These are phyloP conservation scores for Termitomyces sp. DNA, from an alignment of 768 basidiomycete species.

Conservation along the genomic window DNA sequence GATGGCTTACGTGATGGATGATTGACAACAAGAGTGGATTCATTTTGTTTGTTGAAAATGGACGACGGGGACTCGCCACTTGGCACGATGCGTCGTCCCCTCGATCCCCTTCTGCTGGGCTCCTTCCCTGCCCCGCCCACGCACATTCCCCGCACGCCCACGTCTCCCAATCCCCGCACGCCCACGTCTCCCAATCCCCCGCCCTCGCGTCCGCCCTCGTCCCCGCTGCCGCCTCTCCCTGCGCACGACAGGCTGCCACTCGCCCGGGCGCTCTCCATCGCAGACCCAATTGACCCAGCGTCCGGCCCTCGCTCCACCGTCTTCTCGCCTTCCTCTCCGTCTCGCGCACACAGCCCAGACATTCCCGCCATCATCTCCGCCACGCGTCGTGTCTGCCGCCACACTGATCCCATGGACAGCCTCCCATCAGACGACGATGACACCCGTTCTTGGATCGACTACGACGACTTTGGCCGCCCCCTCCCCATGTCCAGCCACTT, in stretches of 20 bases:
- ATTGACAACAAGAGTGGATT: not conserved
- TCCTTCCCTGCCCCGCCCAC: constrained; percentile 37
- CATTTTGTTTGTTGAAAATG: not conserved
- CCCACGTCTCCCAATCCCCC: constrained; percentile 34
- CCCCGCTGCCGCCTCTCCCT: constrained; percentile 62
- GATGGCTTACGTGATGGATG: not conserved
- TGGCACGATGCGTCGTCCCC: not conserved
- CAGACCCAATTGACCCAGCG: not conserved
- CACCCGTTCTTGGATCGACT: constrained; percentile 16
- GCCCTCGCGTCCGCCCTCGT: constrained; percentile 48
- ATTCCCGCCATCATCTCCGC: constrained; percentile 19
- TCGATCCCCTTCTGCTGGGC: constrained; percentile 24
- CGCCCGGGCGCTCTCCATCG: constrained; percentile 17
- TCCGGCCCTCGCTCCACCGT: constrained; percentile 38
- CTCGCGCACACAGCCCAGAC: constrained; percentile 18
- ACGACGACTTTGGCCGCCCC: constrained; percentile 15
- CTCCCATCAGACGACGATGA: constrained; percentile 12
- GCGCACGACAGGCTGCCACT: too few relatives aligned
- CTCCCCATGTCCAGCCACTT: not conserved
- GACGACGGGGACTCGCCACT: not conserved
- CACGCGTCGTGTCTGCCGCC: constrained; percentile 4
- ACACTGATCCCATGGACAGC: not conserved
- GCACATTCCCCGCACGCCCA: constrained; percentile 29
- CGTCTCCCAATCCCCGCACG: not conserved
- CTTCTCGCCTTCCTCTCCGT: not conserved